These are phyloP conservation scores for Fusarium heterosporum DNA, from an alignment of 2,329 filamentous ascomycete genomes.

Conservation along the genomic window DNA sequence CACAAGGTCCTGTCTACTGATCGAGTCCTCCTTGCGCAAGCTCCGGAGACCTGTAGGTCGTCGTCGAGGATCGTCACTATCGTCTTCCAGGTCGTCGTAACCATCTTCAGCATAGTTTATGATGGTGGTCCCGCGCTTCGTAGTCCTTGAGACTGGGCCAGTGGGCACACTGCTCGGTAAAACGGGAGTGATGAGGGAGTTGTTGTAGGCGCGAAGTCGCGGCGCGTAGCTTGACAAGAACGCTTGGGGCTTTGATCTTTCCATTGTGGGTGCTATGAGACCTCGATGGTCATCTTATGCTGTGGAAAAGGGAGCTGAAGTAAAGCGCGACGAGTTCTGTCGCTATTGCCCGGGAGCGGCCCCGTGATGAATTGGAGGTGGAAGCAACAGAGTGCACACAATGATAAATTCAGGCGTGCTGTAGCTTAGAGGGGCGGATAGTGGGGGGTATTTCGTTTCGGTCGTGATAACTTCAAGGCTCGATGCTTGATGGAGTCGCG, in stretches of 20 bases:
- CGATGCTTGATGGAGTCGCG: conserved; percentile 47
- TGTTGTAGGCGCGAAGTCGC: conserved; percentile 88
- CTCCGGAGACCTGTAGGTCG: conserved; percentile 87
- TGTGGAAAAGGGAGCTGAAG: conserved; percentile 39
- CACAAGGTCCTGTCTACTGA: conserved; percentile 70
- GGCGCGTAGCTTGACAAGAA: conserved; percentile 94
- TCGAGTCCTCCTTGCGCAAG: conserved; percentile 79
- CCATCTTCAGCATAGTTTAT: conserved; percentile 99
- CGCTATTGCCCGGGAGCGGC: conserved; percentile 18
- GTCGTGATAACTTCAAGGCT: conserved; percentile 40
- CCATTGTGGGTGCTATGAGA: conserved; percentile 56
- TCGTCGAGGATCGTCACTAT: conserved; percentile 80
- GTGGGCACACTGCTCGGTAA: conserved; percentile 76
- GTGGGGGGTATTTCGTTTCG: conserved; percentile 29
- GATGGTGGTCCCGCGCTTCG: conserved; percentile 94
- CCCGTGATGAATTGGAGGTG: neutral
- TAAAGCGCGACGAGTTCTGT: conserved; percentile 40
- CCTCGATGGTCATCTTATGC: conserved; percentile 50
- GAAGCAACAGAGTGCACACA: conserved; percentile 5
- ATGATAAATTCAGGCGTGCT: conserved; percentile 3
- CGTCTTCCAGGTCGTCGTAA: conserved; percentile 81
- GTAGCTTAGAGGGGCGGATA: conserved; percentile 2
- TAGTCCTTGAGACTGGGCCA: conserved; percentile 81
- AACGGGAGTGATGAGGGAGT: conserved; percentile 88
- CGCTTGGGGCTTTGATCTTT: conserved; percentile 75